Conservation (phyloP, 306 rosid species). For the Prunus armeniaca region DNA sequence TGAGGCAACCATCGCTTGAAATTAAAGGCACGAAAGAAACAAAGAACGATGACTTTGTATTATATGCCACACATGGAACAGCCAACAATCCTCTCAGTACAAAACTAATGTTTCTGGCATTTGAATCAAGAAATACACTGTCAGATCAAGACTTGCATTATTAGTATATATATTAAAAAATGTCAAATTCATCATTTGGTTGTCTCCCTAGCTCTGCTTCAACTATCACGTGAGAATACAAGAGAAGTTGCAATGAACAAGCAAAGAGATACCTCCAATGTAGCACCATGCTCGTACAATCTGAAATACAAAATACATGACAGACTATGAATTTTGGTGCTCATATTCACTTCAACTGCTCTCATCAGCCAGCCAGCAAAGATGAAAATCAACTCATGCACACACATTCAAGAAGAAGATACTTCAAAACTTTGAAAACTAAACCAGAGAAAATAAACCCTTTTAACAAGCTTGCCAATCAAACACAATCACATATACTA, state of each 20-base stretch:
- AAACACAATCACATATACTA: not conserved
- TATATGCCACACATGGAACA: too few species aligned
- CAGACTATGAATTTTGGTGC: constrained; percentile 39
- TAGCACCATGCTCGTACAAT: constrained; percentile 46
- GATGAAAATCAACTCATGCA: not conserved
- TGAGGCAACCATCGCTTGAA: too few species aligned
- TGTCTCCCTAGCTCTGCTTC: constrained; percentile 8
- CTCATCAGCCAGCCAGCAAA: not conserved
- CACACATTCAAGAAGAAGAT: not conserved
- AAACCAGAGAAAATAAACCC: not conserved
- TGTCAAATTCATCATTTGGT: not conserved
- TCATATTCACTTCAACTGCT: not conserved
- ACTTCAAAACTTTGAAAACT: not conserved
- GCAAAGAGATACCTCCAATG: constrained; percentile 12
- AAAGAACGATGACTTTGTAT: too few species aligned
- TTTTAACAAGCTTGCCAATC: not conserved
- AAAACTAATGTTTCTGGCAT: too few species aligned
- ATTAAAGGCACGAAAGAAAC: too few species aligned
- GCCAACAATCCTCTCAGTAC: too few species aligned
- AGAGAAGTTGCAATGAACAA: constrained; percentile 7
- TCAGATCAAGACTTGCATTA: too few species aligned
- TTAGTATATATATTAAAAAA: not conserved
- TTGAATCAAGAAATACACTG: too few species aligned
- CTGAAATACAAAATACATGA: constrained; percentile 20
- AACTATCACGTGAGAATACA: not conserved